phyloP scores from a whole-genome alignment of 2,329 filamentous ascomycete species.

The Fusarium hainanense region DNA sequence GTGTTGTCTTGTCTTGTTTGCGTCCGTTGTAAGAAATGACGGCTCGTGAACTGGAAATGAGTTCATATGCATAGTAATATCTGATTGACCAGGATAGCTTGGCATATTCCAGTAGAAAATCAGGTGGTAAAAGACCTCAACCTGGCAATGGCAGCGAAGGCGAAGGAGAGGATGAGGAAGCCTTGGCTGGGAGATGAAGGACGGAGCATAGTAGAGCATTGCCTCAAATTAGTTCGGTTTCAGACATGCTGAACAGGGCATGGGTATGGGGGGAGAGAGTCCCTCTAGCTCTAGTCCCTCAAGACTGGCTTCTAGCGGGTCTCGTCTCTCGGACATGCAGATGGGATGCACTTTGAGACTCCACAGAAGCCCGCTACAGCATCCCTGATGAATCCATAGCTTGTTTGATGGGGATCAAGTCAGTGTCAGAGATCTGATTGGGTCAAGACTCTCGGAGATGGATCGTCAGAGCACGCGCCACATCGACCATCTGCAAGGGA shows the following conservation, averaged over 20 bases:
- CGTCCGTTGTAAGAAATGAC: not conserved
- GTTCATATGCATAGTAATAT: not conserved
- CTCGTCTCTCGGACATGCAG: constrained; percentile 8
- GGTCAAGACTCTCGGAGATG: not conserved
- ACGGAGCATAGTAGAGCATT: constrained; percentile 23
- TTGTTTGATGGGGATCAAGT: constrained; percentile 43
- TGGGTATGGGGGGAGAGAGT: constrained; percentile 1
- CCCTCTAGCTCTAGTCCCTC: not conserved
- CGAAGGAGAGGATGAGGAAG: not conserved
- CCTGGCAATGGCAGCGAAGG: constrained; percentile 1
- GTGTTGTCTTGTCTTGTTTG: not conserved
- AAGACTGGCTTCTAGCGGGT: constrained; percentile 20
- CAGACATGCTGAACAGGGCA: constrained; percentile 35
- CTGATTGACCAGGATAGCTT: constrained; percentile 1
- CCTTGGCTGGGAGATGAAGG: constrained; percentile 41
- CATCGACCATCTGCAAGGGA: constrained; percentile 23
- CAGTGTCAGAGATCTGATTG: constrained; percentile 18
- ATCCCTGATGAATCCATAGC: constrained; percentile 28
- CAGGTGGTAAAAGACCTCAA: not conserved
- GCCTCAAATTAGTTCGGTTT: constrained; percentile 43
- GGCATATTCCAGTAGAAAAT: constrained; percentile 1
- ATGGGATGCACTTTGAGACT: not conserved
- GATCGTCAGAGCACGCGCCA: constrained; percentile 29
- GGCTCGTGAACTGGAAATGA: constrained; percentile 3
- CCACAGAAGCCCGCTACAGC: constrained; percentile 26